A percentile compares a stretch with the other conserved stretches of the same genome.
phyloP scores from a whole-genome alignment of 768 basidiomycete species.

The Russula lepida region DNA sequence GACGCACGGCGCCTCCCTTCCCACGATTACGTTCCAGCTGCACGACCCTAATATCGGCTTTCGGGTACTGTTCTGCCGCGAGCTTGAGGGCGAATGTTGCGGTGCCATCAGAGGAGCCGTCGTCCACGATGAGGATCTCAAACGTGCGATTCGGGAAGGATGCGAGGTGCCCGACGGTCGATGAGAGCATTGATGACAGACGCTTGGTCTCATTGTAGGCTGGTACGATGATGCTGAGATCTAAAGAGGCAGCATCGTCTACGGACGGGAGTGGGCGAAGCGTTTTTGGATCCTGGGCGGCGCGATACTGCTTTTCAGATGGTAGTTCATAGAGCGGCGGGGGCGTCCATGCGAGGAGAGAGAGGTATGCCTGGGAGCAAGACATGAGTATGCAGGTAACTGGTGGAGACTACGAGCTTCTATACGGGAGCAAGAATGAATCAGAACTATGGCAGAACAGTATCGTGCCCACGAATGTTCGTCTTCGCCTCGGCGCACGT shows the following conservation, averaged over 20 bases:
- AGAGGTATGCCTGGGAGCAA: conserved; percentile 52
- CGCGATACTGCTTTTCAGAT: conserved; percentile 65
- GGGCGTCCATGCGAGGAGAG: conserved; percentile 70
- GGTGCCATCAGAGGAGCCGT: conserved; percentile 79
- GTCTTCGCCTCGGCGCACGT: conserved; percentile 57
- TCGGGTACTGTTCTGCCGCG: conserved; percentile 42
- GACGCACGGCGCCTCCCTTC: conserved; percentile 89
- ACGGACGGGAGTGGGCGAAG: conserved; percentile 49
- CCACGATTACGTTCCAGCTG: conserved; percentile 74
- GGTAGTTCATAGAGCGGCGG: conserved; percentile 49
- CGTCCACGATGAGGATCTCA: conserved; percentile 86
- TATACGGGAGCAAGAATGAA: background rate
- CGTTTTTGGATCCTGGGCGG: conserved; percentile 43
- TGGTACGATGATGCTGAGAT: conserved; percentile 77
- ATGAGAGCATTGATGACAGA: conserved; percentile 74
- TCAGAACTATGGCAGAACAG: conserved; percentile 34
- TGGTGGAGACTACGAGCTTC: background rate
- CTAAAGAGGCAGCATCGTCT: conserved; percentile 49
- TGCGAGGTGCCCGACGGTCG: conserved; percentile 58
- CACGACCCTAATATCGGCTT: conserved; percentile 66
- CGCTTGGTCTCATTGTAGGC: conserved; percentile 88
- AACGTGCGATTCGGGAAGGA: conserved; percentile 42
- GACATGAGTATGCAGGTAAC: conserved; percentile 13
- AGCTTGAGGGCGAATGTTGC: conserved; percentile 53
- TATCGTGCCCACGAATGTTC: conserved; percentile 48